Evolutionary conservation across 768 basidiomycete species (phyloP), one percentile per base, ranked within the genome.

Genomic region (Naganishia randhawae): DNA sequence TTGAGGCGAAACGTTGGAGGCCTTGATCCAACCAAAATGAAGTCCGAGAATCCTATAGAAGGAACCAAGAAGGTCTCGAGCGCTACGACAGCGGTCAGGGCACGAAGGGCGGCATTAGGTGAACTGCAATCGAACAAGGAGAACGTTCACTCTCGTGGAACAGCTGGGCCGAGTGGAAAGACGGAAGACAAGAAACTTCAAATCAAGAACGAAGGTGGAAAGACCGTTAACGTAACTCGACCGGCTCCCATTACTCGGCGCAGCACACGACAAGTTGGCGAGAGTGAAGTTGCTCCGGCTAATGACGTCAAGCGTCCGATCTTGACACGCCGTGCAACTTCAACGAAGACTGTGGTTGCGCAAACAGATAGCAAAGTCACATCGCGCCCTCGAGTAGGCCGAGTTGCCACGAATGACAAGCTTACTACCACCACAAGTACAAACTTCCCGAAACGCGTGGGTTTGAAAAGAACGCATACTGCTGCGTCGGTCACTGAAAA

Each of bases 291-390:
- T 31, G 54, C 50, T 22, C 51, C 35, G 31, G 50, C 42, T 17
- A 54, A 65, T 14, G 61, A 63, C 25, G 55, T 55, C 54, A 55
- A 54, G 5, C 53, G 66, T 35, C 66, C 66, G 8, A 33, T 70
- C 72, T 19, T 73, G 73, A 14, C 70, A 69, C 22, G 64, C 54
- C 37, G 67, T 71, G 25, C 63, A 53, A 50, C 64, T 39, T 67
- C 73, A 63, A 57, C 71, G 71, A 37, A 66, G 66, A 50, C 67
- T 71, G 51, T 69, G 68, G 57, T 72, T 69, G 33, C 71, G 57
- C 41, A 73, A 67, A 32, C 70, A 45, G 68, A 67, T 42, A 37
- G 22, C 51, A 41, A 48, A 13, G 51, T n/a, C 6, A 61, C 39
- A 32, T 14, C 61, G 50, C 62, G 37, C 22, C 50, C 48, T 16